These are phyloP conservation scores for Knufia petricola DNA, from an alignment of 2,329 filamentous ascomycete genomes.

Conservation along the genomic window DNA sequence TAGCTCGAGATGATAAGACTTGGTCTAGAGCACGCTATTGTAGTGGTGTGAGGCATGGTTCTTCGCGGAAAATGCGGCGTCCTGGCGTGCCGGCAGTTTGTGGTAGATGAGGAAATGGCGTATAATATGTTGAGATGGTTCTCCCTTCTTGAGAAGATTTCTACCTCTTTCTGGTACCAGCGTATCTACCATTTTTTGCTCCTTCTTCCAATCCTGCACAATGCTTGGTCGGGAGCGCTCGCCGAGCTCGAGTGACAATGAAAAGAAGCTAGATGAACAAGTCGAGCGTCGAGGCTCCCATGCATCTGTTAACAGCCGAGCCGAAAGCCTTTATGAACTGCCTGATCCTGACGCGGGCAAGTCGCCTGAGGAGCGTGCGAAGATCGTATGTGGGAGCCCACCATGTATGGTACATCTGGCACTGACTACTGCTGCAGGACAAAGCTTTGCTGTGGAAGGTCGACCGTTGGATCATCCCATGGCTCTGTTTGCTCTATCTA, in stretches of 20 bases:
- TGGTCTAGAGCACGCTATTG: neutral
- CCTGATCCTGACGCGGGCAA: conserved; percentile 54
- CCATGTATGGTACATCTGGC: neutral
- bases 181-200: neutral
- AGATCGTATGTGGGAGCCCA: conserved; percentile 40
- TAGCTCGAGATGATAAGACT: neutral
- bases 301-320: neutral
- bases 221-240: neutral
- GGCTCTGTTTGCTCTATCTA: conserved; percentile 23
- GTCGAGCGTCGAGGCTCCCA: conserved; percentile 9
- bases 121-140: neutral
- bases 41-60: conserved; percentile 1
- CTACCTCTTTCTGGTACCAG: neutral
- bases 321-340: conserved; percentile 14
- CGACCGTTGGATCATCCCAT: conserved; percentile 17
- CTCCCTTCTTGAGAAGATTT: neutral
- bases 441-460: conserved; percentile 30
- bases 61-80: neutral
- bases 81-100: neutral
- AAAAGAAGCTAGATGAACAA: conserved; percentile 9
- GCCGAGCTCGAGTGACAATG: neutral
- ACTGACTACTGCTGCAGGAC: conserved; percentile 26
- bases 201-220: neutral
- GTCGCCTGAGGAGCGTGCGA: conserved; percentile 51
- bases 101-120: neutral